Evolutionary conservation across 2,329 filamentous ascomycete genomes (phyloP), one percentile per base, ranked within the genome.

Genomic region (Monilinia aucupariae): DNA sequence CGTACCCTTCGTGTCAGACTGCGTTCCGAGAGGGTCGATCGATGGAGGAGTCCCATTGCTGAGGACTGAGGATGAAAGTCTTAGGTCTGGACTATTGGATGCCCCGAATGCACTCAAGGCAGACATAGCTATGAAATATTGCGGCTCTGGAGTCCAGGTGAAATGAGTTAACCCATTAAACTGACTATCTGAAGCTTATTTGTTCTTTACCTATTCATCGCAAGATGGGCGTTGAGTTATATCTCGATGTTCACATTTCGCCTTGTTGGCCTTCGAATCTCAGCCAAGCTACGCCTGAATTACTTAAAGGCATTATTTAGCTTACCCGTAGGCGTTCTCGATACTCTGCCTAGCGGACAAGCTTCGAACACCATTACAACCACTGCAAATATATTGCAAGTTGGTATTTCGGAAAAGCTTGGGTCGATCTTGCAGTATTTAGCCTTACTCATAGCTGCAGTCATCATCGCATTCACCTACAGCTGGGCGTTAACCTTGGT

Each of bases 181-280:
- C 60, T 62, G 17, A 62, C 43, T 32, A 8, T 45, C 34, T 30
- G 12, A 64, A 85, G 82, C 1, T 76, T 92, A 0, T 90, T 86
- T 73, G 85, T 91, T 69, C 82, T 91, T 61, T 84, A 85, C 62
- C 77, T 92, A 8, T 92, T 91, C 73, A 74, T 91, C 48, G 87
- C 77, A 17, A 84, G 87, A 54, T 86, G 89, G 67, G 71, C 76
- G 22, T 76, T 89, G 48, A 83, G 82, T 64, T 91, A 90, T 66
- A 76, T 86, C 64, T 81, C 81, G 67, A 84, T 83, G 73, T 83
- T 86, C 68, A 77, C 78, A 45, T 85, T 85, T 66, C 82, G 85
- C 27, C 81, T 86, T 73, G 83, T 85, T 64, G 84, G 84, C 30
- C 82, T 86, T 63, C 80, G 84, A 37, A 78, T 86, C 67, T 86